Conservation (phyloP, 192 early-diverging fungal genomes). For the Chytriomyces confervae region DNA sequence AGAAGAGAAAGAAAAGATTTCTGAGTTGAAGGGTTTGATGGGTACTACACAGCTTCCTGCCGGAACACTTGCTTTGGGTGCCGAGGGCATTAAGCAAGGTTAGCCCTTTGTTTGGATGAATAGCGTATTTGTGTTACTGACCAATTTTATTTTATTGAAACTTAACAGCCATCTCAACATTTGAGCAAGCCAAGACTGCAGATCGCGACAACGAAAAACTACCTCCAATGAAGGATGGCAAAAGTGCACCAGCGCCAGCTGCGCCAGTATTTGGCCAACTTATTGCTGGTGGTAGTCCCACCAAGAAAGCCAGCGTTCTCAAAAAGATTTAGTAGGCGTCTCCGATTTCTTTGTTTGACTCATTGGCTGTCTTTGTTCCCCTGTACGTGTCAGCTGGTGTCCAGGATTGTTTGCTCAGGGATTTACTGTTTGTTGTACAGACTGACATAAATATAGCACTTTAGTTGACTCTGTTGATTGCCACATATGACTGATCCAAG, state of each 20-base stretch:
- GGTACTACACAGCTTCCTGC: conserved; percentile 84
- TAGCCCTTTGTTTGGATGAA: no score
- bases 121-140: no score
- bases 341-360: no score
- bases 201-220: conserved; percentile 93
- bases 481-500: no score
- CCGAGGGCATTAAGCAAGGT: conserved; percentile 89
- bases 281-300: background rate
- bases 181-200: conserved; percentile 88
- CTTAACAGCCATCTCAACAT: conserved; percentile 77
- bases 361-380: no score
- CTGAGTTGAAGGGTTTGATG: conserved; percentile 89
- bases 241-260: conserved; percentile 48
- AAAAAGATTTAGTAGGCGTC: background rate
- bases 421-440: no score
- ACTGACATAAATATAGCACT: no score
- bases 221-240: conserved; percentile 69
- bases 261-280: conserved; percentile 52
- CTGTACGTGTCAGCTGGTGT: no score
- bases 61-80: conserved; percentile 86
- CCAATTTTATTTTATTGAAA: background rate
- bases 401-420: no score
- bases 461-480: no score
- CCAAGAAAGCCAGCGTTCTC: conserved; percentile 2
- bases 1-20: conserved; percentile 87